Base-by-base conservation (phyloP, 2,329 filamentous ascomycete genomes). In the Thelonectria rubi region DNA sequence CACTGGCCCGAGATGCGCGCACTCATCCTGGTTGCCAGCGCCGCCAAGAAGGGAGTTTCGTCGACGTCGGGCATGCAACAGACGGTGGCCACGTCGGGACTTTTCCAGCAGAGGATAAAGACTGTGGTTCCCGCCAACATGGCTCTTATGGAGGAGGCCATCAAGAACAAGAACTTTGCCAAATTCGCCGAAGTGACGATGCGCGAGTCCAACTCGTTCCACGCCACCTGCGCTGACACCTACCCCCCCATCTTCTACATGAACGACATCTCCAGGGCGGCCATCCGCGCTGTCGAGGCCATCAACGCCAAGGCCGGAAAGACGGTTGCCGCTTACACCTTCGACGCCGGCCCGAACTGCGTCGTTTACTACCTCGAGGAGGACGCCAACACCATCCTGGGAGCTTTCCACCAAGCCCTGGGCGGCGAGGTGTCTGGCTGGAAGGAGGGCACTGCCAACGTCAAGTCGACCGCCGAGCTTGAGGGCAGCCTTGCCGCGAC, bases 161-260 rank as follows among this genome's bases (percentile, higher is more conserved):
- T 98, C 63, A 79, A 83, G 68, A 84, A 86, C 65, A 87, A 86
- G 70, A 91, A 99, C 79, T 99, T 99, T 79, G 86, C 88, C 71
- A 82, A 85, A 18, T 99, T 99, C 74, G 95, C 91, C 21, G 88
- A 92, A 75, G 86, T 97, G 64, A 97, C 95, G 15, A 99, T 97
- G 94, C 90, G 89, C 77, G 95, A 99, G 76, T 96, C 91, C 75
- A 99, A 99, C 81, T 92, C 89, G 62, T 99, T 99, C 88, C 95
- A 99, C 78, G 92, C 95, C 39, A 93, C 90, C 59, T 98, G 95
- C 77, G 83, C 96, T 70, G 95, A 99, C 76, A 98, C 95, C 2
- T 93, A 93, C 80, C 95, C 96, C 46, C 95, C 96, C 17, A 99
- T 99, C 75, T 97, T 97, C 80, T 99, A 99, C 83, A 89, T 99